phyloP scores from a whole-genome alignment of 2,329 filamentous ascomycete genomes.

The Aspergillus ruber region DNA sequence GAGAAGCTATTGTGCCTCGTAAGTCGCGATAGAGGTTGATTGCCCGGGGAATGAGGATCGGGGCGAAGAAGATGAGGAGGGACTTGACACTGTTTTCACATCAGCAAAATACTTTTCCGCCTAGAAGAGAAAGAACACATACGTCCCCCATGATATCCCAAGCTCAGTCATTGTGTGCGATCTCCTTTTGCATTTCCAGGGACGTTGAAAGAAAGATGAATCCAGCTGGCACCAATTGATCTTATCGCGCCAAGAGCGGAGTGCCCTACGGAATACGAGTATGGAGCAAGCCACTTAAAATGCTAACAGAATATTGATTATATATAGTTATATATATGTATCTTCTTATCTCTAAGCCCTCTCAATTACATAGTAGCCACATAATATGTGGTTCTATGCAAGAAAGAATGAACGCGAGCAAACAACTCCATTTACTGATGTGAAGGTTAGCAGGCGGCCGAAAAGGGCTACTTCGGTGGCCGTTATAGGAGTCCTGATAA shows the following conservation, averaged over 20 bases:
- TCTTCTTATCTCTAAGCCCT: too few relatives aligned
- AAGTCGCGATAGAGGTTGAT: constrained; percentile 33
- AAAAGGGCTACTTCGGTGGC: too few relatives aligned
- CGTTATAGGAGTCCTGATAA: too few relatives aligned
- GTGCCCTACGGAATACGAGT: too few relatives aligned
- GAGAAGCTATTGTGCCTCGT: constrained; percentile 26
- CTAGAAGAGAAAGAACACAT: constrained; percentile 9
- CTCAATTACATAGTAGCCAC: too few relatives aligned
- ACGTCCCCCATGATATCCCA: constrained; percentile 27
- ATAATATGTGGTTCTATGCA: too few relatives aligned
- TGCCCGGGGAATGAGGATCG: constrained; percentile 34
- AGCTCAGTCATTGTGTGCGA: constrained; percentile 20
- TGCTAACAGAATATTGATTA: too few relatives aligned
- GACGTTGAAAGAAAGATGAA: constrained; percentile 5
- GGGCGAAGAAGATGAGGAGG: constrained; percentile 38
- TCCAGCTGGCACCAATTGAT: constrained; percentile 9
- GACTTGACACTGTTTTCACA: constrained; percentile 33
- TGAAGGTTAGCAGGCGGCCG: too few relatives aligned
- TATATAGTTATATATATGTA: too few relatives aligned
- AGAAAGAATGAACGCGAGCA: too few relatives aligned
- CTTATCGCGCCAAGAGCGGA: constrained; percentile 13
- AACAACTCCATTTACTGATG: too few relatives aligned
- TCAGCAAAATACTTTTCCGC: constrained; percentile 4
- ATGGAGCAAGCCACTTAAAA: too few relatives aligned
- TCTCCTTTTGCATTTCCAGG: constrained; percentile 1